Conservation (phyloP, 139 green algal genomes). For the Chlorella sp. region DNA sequence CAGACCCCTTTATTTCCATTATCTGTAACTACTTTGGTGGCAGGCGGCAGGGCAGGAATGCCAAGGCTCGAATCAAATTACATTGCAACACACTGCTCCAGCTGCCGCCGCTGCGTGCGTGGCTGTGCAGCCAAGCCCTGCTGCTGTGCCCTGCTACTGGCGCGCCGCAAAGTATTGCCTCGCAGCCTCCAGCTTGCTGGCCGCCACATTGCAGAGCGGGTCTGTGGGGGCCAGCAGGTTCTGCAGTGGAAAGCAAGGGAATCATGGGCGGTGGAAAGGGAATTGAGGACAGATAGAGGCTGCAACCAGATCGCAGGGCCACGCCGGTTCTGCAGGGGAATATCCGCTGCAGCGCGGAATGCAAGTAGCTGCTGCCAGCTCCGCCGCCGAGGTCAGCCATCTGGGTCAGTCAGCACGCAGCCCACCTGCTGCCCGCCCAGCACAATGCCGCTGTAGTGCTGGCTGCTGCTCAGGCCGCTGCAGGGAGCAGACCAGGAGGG, state of each 20-base stretch:
- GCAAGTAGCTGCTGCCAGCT: too few relatives aligned
- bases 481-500: not conserved
- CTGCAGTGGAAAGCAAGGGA: not conserved
- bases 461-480: constrained; percentile 80
- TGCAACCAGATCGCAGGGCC: not conserved
- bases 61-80: too few relatives aligned
- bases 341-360: not conserved
- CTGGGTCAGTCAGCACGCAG: not conserved
- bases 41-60: too few relatives aligned
- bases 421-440: constrained; percentile 50
- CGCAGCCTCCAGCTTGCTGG: constrained; percentile 53
- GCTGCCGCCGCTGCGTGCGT: too few relatives aligned
- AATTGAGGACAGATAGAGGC: not conserved
- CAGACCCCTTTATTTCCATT: too few relatives aligned
- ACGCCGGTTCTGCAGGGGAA: too few relatives aligned
- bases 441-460: constrained; percentile 69
- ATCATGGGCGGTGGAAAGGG: not conserved
- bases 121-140: too few relatives aligned
- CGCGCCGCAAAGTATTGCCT: constrained; percentile 35
- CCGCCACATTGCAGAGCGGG: constrained; percentile 78
- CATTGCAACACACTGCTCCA: too few relatives aligned
- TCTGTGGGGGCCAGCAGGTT: constrained; percentile 69
- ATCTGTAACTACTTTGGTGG: too few relatives aligned
- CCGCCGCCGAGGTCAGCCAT: too few relatives aligned
- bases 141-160: too few relatives aligned